These are phyloP conservation scores for Microbotryomycetes sp. DNA, from an alignment of 1,284 basidiomycete species.

Conservation along the genomic window DNA sequence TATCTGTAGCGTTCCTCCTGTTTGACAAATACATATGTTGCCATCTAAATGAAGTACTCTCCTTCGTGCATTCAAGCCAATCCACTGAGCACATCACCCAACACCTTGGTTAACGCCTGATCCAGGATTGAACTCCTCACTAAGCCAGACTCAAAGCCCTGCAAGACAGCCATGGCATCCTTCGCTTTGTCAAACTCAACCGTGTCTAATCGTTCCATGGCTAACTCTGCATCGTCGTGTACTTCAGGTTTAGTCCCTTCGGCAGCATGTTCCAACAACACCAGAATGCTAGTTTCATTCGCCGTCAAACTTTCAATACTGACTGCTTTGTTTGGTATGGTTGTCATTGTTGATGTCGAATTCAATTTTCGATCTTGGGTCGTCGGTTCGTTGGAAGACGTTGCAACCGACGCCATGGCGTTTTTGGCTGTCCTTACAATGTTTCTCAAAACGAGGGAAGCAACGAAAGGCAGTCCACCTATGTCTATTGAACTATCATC, in stretches of 20 bases:
- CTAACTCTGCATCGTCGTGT: conserved; percentile 2
- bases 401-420: conserved; percentile 14
- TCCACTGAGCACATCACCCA: conserved; percentile 25
- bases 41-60: no score
- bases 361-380: not conserved
- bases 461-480: conserved; percentile 22
- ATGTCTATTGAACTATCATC: no score
- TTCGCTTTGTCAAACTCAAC: conserved; percentile 15
- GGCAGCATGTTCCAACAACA: conserved; percentile 21
- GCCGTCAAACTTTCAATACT: conserved; percentile 15
- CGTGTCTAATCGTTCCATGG: conserved; percentile 21
- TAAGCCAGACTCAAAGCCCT: conserved; percentile 8
- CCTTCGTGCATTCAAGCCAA: no score
- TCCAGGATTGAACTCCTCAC: conserved; percentile 21
- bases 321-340: conserved; percentile 4
- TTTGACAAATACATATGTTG: no score
- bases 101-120: conserved; percentile 23
- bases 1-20: no score
- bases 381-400: not conserved
- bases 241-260: conserved; percentile 8
- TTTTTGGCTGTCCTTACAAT: conserved; percentile 21
- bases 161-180: conserved; percentile 14
- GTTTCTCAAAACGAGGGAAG: conserved; percentile 32
- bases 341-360: conserved; percentile 15
- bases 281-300: conserved; percentile 27